Percentiles rank a stretch among this genome's conserved stretches.
phyloP scores from a whole-genome alignment of 129 eudicot genomes.

The Centrapalus pauciflorus region DNA sequence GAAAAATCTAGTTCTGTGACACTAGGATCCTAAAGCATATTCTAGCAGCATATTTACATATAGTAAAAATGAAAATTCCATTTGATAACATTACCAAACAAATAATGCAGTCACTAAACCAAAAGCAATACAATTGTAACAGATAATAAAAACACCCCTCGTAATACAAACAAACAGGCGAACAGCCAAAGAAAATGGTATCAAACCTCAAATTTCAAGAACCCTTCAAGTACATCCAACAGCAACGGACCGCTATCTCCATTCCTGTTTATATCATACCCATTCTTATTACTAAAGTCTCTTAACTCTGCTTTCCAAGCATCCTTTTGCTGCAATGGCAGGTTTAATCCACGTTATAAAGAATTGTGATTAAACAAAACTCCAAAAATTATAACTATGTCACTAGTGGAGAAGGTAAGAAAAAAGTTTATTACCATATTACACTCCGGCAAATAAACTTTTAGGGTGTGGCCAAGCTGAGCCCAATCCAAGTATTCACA shows the following conservation, averaged over 20 bases:
- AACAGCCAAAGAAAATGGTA: not conserved
- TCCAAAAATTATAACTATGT: not conserved
- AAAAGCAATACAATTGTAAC: not conserved
- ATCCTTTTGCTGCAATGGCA: constrained; percentile 71
- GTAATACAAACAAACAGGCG: not conserved
- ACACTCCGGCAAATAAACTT: constrained; percentile 89
- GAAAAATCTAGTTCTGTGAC: too few relatives aligned
- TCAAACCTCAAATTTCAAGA: constrained; percentile 86
- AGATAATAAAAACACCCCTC: not conserved
- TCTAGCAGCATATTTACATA: not conserved
- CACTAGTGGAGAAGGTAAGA: not conserved
- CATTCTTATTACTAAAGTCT: constrained; percentile 82
- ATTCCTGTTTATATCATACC: constrained; percentile 83
- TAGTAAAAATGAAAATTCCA: not conserved
- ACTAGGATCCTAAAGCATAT: too few relatives aligned
- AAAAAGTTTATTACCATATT: constrained; percentile 58
- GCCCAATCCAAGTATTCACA: constrained; percentile 99
- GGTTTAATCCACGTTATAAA: constrained; percentile 3
- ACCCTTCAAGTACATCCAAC: constrained; percentile 94
- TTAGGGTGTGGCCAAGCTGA: constrained; percentile 73
- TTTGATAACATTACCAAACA: not conserved
- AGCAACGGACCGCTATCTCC: constrained; percentile 95
- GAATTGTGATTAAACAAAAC: not conserved
- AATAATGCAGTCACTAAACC: not conserved
- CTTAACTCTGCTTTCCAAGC: constrained; percentile 92